Conservation (phyloP, 2,329 filamentous ascomycete genomes). For the Clonostachys rhizophaga region DNA sequence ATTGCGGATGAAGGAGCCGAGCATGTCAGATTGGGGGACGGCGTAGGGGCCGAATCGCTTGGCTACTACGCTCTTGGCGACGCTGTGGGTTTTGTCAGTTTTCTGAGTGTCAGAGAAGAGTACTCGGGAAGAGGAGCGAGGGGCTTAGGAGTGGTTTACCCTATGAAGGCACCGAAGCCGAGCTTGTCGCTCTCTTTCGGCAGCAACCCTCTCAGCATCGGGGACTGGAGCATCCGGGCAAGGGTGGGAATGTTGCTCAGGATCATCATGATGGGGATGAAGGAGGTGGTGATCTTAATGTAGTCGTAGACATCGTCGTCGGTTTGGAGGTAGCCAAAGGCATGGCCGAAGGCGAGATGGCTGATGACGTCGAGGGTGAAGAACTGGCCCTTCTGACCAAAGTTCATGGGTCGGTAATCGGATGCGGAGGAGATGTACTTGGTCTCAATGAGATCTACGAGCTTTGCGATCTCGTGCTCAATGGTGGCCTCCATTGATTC, state of each 20-base stretch:
- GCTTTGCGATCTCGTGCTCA: constrained; percentile 35
- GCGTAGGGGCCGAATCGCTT: constrained; percentile 14
- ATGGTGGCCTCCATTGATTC: constrained; percentile 40
- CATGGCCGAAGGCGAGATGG: constrained; percentile 43
- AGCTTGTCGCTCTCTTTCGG: constrained; percentile 32
- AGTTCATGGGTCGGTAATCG: constrained; percentile 37
- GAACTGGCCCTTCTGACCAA: constrained; percentile 46
- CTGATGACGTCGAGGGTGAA: constrained; percentile 54
- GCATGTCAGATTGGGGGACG: constrained; percentile 24
- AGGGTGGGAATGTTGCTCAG: constrained; percentile 35
- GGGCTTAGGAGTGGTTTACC: constrained; percentile 7
- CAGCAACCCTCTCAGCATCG: constrained; percentile 30
- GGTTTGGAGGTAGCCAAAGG: constrained; percentile 40
- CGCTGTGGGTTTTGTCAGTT: background rate
- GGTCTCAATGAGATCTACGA: constrained; percentile 41
- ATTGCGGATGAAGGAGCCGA: constrained; percentile 33
- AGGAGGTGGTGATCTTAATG: constrained; percentile 34
- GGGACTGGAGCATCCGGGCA: constrained; percentile 32
- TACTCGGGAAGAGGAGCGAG: background rate
- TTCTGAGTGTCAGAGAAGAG: background rate
- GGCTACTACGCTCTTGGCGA: constrained; percentile 7
- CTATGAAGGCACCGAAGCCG: constrained; percentile 31
- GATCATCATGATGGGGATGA: constrained; percentile 35
- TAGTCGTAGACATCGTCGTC: constrained; percentile 44
- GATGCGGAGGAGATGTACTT: constrained; percentile 32